Base-by-base conservation (phyloP, 2,329 filamentous ascomycete species). In the Claviceps africana region DNA sequence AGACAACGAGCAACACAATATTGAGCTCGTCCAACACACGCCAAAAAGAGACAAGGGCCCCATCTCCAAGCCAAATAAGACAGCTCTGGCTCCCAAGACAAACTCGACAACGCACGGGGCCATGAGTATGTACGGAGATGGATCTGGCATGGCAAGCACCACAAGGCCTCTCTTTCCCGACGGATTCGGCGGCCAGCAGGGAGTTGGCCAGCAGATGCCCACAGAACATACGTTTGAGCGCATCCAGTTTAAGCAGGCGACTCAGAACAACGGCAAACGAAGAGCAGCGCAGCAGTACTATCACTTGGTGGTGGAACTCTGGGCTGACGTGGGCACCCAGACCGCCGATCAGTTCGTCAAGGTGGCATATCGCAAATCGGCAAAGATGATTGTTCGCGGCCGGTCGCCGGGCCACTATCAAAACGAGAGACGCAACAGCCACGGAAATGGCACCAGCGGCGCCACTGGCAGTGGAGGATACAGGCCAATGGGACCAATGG, bases 181-280 rank as follows among this genome's bases (percentile, higher is more conserved):
- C 54, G 62, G 63, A 50, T 70, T 73, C 60, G 62, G 55, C 54
- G 57, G 55, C 28, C 51, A 57, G 30, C 62, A 63, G 31, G 52
- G 59, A 1, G 56, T 59, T 25, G 59, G 65, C 35, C 67, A 71
- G 57, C 64, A 47, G 62, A 67, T 70, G 17, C 71, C 74, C 5
- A 76, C 70, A 7, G 78, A 81, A 58, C 75, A 81, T 56, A 80
- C 76, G 0, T 96, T 94, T 63, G 89, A 95, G 64, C 82, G 90
- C 11, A 93, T 95, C 50, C 89, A 95, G 61, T 96, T 95, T 76
- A 94, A 95, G 66, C 87, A 88, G 57, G 89, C 90, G 1, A 95
- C 89, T 0, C 88, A 88, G 25, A 96, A 95, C 70, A 96, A 96
- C 59, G 89, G 89, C 47, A 95, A 95, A 66, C 78, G 90, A 58